Base-by-base conservation (phyloP, 169 alveolate genomes). In the Eimeria brunetti region DNA sequence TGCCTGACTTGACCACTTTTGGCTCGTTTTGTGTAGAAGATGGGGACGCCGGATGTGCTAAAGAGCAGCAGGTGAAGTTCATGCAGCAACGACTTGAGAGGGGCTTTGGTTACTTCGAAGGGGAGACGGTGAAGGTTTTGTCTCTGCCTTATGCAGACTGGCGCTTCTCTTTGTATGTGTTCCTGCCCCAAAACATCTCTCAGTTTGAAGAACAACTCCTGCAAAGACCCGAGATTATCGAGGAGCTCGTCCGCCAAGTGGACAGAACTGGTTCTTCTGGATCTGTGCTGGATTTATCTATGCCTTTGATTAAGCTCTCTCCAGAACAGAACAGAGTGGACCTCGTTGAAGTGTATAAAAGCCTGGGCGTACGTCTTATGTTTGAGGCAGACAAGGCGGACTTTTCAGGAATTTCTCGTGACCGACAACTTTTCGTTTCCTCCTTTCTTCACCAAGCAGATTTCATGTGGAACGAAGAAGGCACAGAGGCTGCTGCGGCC, bases 401-500 rank as follows among this genome's bases (percentile, higher is more conserved):
- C 71, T 91, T 91, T 64, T 60, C 85, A 30, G 83, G 83, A 51
- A 91, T 91, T 22, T 22, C 91, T 30, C 85, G 95, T 12, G 41
- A 44, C 83, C 2, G 38, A 24, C 58, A 56, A 0, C 71, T 91
- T 73, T 76, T 41, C 18, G 90, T 91, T 69, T 91, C 95, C 46
- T 56, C 91, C 73, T 91, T 38, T 36, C 69, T 91, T 27, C 95
- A 91, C 53, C 88, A 73, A 38, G 95, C 95, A 41, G 95, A 91
- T 33, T n/a, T 91, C 49, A 60, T 1, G 24, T 88, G 81, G n/a
- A 80, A 91, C 41, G 95, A 91, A 49, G 56, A 91, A 41, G 95
- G 95, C n/a, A 91, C 95, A 0, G 95, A 73, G 67, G 95, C 95
- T 18, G 73, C 95, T 12, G 89, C 95, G 2, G 95, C 95, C n/a